These are phyloP conservation scores for Nemania diffusa DNA, from an alignment of 2,329 filamentous ascomycete genomes.

Conservation along the genomic window DNA sequence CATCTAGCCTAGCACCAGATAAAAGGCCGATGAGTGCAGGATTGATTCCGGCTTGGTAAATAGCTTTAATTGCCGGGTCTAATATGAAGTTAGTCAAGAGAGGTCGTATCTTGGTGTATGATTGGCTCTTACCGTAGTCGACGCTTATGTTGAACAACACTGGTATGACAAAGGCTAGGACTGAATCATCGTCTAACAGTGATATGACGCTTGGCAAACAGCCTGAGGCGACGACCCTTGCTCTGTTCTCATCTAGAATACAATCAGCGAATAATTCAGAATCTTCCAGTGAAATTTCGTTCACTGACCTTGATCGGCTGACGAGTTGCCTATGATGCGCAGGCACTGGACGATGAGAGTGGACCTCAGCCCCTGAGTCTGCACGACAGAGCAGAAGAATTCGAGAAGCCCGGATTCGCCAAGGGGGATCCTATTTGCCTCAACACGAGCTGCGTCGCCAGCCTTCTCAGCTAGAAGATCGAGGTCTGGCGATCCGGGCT, in stretches of 20 bases:
- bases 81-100: constrained; percentile 35
- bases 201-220: constrained; percentile 60
- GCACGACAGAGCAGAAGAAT: constrained; percentile 63
- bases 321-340: constrained; percentile 70
- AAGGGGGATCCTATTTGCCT: constrained; percentile 65
- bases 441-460: constrained; percentile 66
- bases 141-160: constrained; percentile 72
- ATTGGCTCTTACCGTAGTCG: constrained; percentile 65
- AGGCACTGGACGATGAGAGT: constrained; percentile 64
- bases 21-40: constrained; percentile 61
- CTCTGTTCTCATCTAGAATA: constrained; percentile 67
- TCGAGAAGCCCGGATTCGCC: constrained; percentile 68
- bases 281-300: neutral
- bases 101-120: neutral
- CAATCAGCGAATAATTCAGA: constrained; percentile 14
- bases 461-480: constrained; percentile 62
- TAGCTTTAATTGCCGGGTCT: constrained; percentile 68
- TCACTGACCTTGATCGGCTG: constrained; percentile 65
- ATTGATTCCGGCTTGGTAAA: constrained; percentile 63
- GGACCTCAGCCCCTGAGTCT: constrained; percentile 52
- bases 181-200: constrained; percentile 58
- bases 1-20: constrained; percentile 55
- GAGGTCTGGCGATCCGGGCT: constrained; percentile 54
- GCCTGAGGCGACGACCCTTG: constrained; percentile 61
- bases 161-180: constrained; percentile 65